Base-by-base conservation (phyloP, 75 land plant genomes). In the Gnetum montanum region DNA sequence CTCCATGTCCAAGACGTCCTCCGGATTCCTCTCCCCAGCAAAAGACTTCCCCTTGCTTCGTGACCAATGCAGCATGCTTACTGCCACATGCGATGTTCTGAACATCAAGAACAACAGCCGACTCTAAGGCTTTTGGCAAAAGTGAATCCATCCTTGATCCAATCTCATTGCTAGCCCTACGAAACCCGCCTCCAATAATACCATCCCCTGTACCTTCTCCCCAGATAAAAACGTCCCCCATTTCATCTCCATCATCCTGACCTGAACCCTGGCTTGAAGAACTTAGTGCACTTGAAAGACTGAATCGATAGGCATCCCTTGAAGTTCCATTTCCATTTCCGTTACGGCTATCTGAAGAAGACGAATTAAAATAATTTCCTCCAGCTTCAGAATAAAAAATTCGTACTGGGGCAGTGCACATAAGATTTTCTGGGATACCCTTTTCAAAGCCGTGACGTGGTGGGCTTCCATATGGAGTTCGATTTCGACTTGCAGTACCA, bases 191-290 rank as follows among this genome's bases (percentile, higher is more conserved):
- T 61, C 92, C 88, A 20, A 83, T 47, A 15, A 78, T 19, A 8
- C 85, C 93, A 72, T 84, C 79, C 13, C 86, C 90, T 34, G 66
- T 65, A 49, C 90, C 73, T 54, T 90, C 82, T 3, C 96, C 96
- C 96, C 96, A 90, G 15, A 90, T 68, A 50, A 70, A 90, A 34
- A 82, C 92, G 72, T 90, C 96, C 6, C 96, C 96, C 62, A 86
- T 49, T 24, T 84, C 76, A 59, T 86, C 92, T 34, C 61, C 68
- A 47, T 81, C 91, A 46, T 83, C 87, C 54, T 86, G 92, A 41
- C 72, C 84, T 11, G 96, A 90, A 22, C 92, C 84, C 46, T 90
- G 96, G 69, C 88, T 86, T 18, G 96, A 90, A 26, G 92, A 86
- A 52, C 96, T 89, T 16, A 86, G 77, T 34, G 85, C 87, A 69